Evolutionary conservation across 495 filamentous ascomycete species (phyloP).

Genomic region (Neurospora tetraspora): DNA sequence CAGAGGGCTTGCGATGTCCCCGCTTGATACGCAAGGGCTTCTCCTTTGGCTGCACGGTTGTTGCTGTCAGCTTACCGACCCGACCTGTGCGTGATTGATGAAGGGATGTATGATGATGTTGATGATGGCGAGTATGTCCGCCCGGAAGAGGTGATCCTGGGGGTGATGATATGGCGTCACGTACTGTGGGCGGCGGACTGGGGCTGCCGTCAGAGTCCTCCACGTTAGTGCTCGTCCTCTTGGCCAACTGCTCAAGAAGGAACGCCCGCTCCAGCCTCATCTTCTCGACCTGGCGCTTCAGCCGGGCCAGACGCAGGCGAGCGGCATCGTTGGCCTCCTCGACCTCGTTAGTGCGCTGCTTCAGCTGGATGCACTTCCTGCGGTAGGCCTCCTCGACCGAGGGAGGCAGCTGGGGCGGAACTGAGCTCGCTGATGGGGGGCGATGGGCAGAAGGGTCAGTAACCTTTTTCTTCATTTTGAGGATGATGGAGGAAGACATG

Average conservation of each 20-base stretch:
- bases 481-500: neutral
- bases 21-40: constrained; percentile 85
- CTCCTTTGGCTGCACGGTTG: constrained; percentile 61
- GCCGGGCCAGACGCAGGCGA: constrained; percentile 65
- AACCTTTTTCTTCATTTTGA: neutral
- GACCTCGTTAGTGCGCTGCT: constrained; percentile 80
- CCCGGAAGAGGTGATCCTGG: constrained; percentile 3
- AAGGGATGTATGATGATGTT: constrained; percentile 4
- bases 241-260: constrained; percentile 76
- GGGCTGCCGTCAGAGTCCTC: constrained; percentile 66
- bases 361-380: constrained; percentile 91
- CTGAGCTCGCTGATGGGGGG: constrained; percentile 26
- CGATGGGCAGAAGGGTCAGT: constrained; percentile 2
- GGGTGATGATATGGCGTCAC: constrained; percentile 25
- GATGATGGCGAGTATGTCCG: constrained; percentile 1
- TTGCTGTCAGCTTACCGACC: constrained; percentile 16
- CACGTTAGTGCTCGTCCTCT: constrained; percentile 71
- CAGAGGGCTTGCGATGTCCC: constrained; percentile 48
- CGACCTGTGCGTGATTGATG: constrained; percentile 5
- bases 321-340: constrained; percentile 79
- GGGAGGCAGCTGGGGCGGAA: constrained; percentile 65
- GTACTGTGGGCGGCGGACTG: constrained; percentile 61
- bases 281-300: constrained; percentile 76
- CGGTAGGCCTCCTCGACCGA: constrained; percentile 95
- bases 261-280: constrained; percentile 85